Conservation (phyloP, 169 alveolate genomes). For the Babesia ovis region DNA sequence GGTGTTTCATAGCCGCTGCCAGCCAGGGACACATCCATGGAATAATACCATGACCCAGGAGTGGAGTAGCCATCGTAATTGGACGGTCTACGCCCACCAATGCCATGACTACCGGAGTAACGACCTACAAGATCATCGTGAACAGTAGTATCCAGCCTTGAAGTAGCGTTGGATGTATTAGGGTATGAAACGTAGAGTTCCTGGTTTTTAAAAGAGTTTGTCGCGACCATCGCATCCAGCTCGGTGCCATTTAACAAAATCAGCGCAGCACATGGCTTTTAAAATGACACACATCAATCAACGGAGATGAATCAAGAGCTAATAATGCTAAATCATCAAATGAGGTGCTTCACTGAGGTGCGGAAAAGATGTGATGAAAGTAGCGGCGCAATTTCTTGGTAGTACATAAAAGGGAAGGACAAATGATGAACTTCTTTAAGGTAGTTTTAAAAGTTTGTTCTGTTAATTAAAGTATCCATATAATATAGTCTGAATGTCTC, state of each 20-base stretch:
- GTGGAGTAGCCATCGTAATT: slow-evolving; percentile 6
- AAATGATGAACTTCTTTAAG: background rate
- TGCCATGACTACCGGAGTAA: background rate
- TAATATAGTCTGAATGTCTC: background rate
- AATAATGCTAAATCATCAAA: no score
- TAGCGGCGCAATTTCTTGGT: background rate
- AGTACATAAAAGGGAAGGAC: background rate
- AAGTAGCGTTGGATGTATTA: background rate
- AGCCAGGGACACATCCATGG: slow-evolving; percentile 2
- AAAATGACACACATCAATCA: background rate
- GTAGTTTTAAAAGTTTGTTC: background rate
- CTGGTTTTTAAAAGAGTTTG: background rate
- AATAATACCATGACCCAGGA: slow-evolving; percentile 27
- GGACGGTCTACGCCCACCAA: slow-evolving; percentile 1
- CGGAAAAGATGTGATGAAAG: background rate
- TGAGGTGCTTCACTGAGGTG: background rate
- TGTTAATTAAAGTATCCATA: background rate
- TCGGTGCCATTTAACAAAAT: background rate
- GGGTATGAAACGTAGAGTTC: background rate
- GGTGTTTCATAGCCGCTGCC: slow-evolving; percentile 3
- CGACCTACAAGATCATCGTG: background rate
- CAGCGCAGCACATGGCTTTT: slow-evolving; percentile 9
- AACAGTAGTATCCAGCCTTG: background rate
- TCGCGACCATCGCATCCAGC: background rate
- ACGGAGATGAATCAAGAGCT: no score